Conservation (phyloP, 441 rosid genomes). For the Euphorbia schlechtendalii region DNA sequence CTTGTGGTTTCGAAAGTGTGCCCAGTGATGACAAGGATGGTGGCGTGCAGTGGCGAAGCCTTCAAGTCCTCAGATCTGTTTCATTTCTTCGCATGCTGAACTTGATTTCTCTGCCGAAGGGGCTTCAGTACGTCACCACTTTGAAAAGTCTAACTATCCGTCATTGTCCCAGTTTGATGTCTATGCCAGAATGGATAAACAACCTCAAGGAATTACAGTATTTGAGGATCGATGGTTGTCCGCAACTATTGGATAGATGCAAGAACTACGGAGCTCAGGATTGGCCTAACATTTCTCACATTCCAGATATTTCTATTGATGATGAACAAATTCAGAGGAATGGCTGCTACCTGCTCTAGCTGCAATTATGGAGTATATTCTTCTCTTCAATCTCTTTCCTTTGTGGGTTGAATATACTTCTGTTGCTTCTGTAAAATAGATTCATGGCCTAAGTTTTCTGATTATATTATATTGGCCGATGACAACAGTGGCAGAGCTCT, state of each 20-base stretch:
- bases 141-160: neutral
- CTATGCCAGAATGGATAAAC: neutral
- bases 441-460: no score
- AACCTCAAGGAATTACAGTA: neutral
- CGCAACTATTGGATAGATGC: neutral
- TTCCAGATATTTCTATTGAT: neutral
- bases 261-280: neutral
- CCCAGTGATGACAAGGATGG: neutral
- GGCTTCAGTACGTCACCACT: neutral
- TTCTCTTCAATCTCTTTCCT: neutral
- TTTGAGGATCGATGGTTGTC: neutral
- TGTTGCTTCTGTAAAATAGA: no score
- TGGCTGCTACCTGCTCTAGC: neutral
- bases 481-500: no score
- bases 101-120: neutral
- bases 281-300: neutral
- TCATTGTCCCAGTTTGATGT: neutral
- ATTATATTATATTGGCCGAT: no score
- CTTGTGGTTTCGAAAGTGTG: neutral
- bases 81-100: neutral
- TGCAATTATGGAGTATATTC: neutral
- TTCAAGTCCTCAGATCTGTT: neutral
- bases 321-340: neutral
- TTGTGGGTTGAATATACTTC: no score
- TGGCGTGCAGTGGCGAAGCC: neutral